Evolutionary conservation across 1,139 yeast genomes (phyloP).

Genomic region (Sugiyamaella pinicola): DNA sequence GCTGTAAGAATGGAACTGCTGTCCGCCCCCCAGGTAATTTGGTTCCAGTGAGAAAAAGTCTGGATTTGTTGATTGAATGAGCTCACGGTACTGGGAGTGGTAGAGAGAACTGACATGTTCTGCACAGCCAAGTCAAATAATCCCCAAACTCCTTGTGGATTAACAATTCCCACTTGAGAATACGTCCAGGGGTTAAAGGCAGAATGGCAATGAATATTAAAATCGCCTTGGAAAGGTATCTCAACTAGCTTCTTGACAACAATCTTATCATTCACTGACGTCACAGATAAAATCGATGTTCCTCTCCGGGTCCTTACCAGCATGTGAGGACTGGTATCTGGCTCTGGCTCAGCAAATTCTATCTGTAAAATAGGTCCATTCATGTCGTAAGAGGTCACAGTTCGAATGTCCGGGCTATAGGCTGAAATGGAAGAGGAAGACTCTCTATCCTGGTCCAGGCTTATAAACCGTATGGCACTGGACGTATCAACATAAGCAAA

Average conservation of each 20-base stretch:
- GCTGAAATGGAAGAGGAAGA: background rate
- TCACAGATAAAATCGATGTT: conserved; percentile 21
- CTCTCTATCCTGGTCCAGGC: conserved; percentile 20
- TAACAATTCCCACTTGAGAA: conserved; percentile 26
- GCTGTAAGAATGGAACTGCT: conserved; percentile 26
- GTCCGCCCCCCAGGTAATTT: conserved; percentile 27
- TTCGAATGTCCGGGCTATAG: conserved; percentile 2
- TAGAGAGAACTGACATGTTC: background rate
- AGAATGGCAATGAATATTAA: conserved; percentile 19
- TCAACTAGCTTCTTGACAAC: conserved; percentile 10
- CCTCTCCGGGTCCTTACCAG: conserved; percentile 26
- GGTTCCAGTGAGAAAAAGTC: conserved; percentile 27
- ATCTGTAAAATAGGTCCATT: conserved; percentile 27
- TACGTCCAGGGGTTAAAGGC: conserved; percentile 29
- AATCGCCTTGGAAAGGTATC: conserved; percentile 10
- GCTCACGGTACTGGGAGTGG: background rate
- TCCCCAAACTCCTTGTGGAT: conserved; percentile 28
- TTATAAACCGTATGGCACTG: background rate
- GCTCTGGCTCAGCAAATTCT: conserved; percentile 27
- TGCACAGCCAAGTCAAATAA: conserved; percentile 22
- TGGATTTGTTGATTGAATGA: conserved; percentile 13
- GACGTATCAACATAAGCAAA: conserved; percentile 4
- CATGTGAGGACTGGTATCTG: conserved; percentile 25
- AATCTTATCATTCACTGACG: background rate
- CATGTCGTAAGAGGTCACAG: conserved; percentile 21